Conservation (phyloP, 768 basidiomycete genomes). For the Amanita pallidorosea region DNA sequence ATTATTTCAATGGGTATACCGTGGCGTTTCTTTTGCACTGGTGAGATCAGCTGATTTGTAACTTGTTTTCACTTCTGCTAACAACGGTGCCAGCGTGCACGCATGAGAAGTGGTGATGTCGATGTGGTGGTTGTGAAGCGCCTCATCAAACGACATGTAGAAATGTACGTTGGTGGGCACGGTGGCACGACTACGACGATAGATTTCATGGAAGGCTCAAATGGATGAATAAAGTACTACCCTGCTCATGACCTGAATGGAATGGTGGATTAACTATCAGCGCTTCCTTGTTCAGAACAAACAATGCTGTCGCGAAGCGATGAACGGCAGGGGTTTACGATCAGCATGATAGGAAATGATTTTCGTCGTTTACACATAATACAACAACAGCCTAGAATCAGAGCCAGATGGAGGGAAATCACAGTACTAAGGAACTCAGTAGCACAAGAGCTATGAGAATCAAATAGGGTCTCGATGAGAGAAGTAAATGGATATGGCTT, state of each 20-base stretch:
- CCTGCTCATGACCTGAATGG: not conserved
- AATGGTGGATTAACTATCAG: no score
- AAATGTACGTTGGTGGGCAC: constrained; percentile 33
- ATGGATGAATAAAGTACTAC: not conserved
- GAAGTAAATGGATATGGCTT: not conserved
- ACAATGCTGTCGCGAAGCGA: no score
- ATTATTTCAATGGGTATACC: constrained; percentile 32
- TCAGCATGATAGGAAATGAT: no score
- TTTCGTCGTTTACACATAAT: no score
- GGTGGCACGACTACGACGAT: not conserved
- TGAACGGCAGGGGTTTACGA: no score
- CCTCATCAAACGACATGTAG: constrained; percentile 30
- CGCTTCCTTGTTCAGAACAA: no score
- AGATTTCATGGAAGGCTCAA: not conserved
- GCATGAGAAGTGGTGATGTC: constrained; percentile 27
- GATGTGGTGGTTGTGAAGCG: constrained; percentile 24
- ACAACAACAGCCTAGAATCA: no score
- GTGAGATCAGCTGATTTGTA: constrained; percentile 18
- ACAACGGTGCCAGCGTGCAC: constrained; percentile 23
- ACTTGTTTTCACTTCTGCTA: not conserved
- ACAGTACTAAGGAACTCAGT: no score
- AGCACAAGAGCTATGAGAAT: no score
- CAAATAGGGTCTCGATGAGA: no score
- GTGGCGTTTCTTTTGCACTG: constrained; percentile 41
- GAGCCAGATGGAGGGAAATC: no score